These are phyloP conservation scores for Solanum chiquidenum DNA, from an alignment of 257 asterid species.

Conservation along the genomic window DNA sequence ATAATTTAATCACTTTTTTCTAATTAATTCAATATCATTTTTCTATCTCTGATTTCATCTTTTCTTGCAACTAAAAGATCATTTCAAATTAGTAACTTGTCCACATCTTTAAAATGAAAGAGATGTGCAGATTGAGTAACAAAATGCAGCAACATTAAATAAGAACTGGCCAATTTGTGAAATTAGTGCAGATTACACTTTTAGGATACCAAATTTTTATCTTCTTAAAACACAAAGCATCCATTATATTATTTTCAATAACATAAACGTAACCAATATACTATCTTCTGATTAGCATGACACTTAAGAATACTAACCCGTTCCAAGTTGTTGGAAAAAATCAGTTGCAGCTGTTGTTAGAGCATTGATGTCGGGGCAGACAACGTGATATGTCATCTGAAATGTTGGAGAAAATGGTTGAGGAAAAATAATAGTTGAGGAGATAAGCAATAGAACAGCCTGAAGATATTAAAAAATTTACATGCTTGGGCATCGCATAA, in stretches of 20 bases:
- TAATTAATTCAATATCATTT: neutral
- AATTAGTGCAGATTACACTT: neutral
- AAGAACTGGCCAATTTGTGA: neutral
- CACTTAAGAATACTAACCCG: slow-evolving; percentile 46
- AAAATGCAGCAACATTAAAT: neutral
- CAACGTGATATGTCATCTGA: slow-evolving; percentile 90
- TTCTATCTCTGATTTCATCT: neutral
- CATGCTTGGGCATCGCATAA: slow-evolving; percentile 85
- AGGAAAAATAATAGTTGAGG: neutral
- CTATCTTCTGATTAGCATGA: neutral
- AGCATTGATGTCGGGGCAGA: slow-evolving; percentile 96
- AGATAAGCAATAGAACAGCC: slow-evolving; percentile 3
- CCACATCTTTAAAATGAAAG: neutral
- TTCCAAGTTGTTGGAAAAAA: slow-evolving; percentile 97
- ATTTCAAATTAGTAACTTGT: neutral
- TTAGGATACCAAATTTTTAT: neutral
- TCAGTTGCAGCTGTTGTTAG: slow-evolving; percentile 84
- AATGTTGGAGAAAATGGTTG: neutral
- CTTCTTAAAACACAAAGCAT: neutral
- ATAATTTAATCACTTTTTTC: neutral
- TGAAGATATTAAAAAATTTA: slow-evolving; percentile 22
- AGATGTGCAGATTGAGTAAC: neutral
- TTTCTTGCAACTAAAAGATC: neutral
- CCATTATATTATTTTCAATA: neutral
- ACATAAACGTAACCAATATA: neutral